Conservation (phyloP, 2,329 filamentous ascomycete species). For the Tolypocladium nubicola region DNA sequence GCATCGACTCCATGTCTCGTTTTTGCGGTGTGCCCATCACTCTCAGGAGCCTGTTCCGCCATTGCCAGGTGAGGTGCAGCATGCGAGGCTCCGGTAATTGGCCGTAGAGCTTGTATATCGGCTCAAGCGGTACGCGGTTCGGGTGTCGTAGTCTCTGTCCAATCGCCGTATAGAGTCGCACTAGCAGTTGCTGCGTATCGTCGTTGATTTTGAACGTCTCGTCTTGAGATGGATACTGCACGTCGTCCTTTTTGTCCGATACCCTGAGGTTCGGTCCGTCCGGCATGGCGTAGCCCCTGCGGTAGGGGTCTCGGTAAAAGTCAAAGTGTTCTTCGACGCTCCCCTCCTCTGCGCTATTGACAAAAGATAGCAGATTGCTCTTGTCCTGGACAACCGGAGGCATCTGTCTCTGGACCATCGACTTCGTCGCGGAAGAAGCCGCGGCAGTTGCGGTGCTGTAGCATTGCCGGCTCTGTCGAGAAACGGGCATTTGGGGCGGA, state of each 20-base stretch:
- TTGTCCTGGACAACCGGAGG: conserved; percentile 12
- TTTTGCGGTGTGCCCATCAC: conserved; percentile 55
- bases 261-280: conserved; percentile 37
- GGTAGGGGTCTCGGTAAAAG: conserved; percentile 41
- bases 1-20: conserved; percentile 52
- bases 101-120: conserved; percentile 38
- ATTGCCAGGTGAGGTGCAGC: conserved; percentile 33
- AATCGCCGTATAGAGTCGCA: conserved; percentile 30
- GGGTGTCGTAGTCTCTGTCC: conserved; percentile 30
- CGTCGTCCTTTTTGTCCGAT: conserved; percentile 39
- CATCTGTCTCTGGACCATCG: conserved; percentile 3
- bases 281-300: conserved; percentile 40
- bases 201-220: conserved; percentile 26
- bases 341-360: conserved; percentile 37
- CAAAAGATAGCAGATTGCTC: conserved; percentile 40
- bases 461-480: conserved; percentile 10
- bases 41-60: conserved; percentile 55
- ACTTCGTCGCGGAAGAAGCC: conserved; percentile 7
- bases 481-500: conserved; percentile 1
- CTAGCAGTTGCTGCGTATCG: conserved; percentile 23
- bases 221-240: conserved; percentile 31
- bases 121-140: conserved; percentile 26
- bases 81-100: conserved; percentile 41
- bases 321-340: conserved; percentile 43
- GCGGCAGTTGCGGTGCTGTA: conserved; percentile 17